A percentile compares a stretch with the other conserved stretches of the same genome.
phyloP scores from a whole-genome alignment of 2,329 filamentous ascomycete species.

The Alternaria triticina region DNA sequence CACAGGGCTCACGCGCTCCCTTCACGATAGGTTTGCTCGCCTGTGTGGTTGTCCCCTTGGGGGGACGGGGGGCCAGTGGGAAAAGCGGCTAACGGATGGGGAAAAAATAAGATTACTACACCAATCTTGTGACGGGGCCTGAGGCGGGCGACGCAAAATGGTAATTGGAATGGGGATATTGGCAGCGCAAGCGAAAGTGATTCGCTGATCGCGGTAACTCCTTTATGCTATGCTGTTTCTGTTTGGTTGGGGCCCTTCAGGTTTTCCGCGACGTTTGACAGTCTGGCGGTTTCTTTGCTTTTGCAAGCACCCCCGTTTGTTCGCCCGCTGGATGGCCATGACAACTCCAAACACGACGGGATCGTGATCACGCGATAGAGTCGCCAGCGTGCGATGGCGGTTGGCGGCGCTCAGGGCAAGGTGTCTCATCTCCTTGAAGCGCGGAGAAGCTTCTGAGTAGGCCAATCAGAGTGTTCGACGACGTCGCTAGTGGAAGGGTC shows the following conservation, averaged over 20 bases:
- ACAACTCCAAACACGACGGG: not conserved
- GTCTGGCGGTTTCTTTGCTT: constrained; percentile 4
- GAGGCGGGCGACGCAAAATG: not conserved
- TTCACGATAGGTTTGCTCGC: constrained; percentile 20
- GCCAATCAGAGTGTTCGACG: constrained; percentile 28
- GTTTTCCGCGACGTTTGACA: not conserved
- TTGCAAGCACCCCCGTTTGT: not conserved
- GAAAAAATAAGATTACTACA: constrained; percentile 20
- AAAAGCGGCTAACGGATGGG: constrained; percentile 23
- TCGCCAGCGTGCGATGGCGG: constrained; percentile 3
- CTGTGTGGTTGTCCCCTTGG: constrained; percentile 5
- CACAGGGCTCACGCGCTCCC: not conserved
- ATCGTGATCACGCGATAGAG: constrained; percentile 1
- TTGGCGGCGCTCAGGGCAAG: constrained; percentile 8
- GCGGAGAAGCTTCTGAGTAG: constrained; percentile 26
- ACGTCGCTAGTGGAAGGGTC: constrained; percentile 12
- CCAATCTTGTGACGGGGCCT: constrained; percentile 12
- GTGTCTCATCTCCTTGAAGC: constrained; percentile 29
- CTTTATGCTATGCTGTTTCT: constrained; percentile 4
- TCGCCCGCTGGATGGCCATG: not conserved
- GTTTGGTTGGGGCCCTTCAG: not conserved
- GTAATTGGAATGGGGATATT: constrained; percentile 25
- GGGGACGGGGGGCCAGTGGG: constrained; percentile 3
- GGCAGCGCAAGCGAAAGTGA: constrained; percentile 13
- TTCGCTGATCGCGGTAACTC: constrained; percentile 6